phyloP scores from a whole-genome alignment of 352 stramenopile genomes.

The Phytophthora niederhauseri region DNA sequence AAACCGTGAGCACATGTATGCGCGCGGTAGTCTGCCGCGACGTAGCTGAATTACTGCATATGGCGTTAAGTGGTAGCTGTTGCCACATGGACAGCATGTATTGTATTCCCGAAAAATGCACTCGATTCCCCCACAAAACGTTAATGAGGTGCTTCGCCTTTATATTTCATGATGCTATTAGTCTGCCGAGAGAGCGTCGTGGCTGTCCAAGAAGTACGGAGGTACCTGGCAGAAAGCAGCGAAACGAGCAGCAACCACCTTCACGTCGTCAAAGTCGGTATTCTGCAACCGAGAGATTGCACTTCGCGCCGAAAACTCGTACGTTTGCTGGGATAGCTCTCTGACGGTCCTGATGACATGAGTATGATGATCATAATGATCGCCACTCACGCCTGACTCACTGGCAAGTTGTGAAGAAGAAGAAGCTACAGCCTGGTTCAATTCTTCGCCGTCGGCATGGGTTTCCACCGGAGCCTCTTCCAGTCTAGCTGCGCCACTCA shows the following conservation, averaged over 20 bases:
- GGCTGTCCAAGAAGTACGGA: constrained; percentile 7
- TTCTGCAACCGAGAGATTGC: constrained; percentile 36
- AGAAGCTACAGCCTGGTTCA: neutral
- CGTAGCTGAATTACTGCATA: neutral
- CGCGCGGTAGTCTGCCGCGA: neutral
- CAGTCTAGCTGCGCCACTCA: constrained; percentile 7
- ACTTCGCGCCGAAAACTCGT: constrained; percentile 22
- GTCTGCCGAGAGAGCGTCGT: neutral
- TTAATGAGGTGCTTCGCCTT: too few relatives aligned
- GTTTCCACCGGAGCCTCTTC: neutral
- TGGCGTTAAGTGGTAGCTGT: constrained; percentile 16
- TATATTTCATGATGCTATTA: neutral
- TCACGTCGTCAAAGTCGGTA: constrained; percentile 37
- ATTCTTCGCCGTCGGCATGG: neutral
- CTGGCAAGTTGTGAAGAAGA: neutral
- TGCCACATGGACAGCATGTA: constrained; percentile 11
- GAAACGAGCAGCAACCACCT: constrained; percentile 36
- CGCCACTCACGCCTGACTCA: neutral
- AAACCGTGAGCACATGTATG: constrained; percentile 46
- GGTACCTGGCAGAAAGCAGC: constrained; percentile 41
- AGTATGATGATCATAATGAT: too few relatives aligned
- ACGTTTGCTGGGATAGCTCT: constrained; percentile 24
- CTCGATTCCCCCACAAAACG: neutral
- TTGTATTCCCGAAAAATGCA: constrained; percentile 21
- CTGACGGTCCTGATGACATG: constrained; percentile 10